These are phyloP conservation scores for Bipolaris zeicola DNA, from an alignment of 2,329 filamentous ascomycete species.

Conservation along the genomic window DNA sequence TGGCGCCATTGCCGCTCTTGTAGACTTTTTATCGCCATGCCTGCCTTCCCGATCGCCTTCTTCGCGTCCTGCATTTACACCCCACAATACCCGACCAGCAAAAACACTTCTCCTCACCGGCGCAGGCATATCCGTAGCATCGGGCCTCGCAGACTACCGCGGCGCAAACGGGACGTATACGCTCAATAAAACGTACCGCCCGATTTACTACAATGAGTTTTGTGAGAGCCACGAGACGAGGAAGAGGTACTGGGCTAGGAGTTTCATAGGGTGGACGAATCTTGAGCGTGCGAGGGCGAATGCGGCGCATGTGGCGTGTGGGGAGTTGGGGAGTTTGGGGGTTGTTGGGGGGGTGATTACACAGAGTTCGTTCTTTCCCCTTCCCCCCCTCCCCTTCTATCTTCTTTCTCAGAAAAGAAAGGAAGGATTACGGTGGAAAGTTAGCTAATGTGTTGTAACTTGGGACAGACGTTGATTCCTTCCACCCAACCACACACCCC, in stretches of 20 bases:
- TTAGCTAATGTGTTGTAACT: too few relatives aligned
- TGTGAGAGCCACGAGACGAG: constrained; percentile 77
- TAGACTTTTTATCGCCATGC: constrained; percentile 70
- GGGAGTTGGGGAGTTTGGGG: constrained; percentile 72
- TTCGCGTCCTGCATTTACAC: constrained; percentile 8
- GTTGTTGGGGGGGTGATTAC: constrained; percentile 80
- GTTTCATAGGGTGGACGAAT: constrained; percentile 89
- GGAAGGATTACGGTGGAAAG: too few relatives aligned
- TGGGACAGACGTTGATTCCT: constrained; percentile 79
- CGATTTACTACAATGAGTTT: constrained; percentile 94
- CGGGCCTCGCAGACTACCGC: constrained; percentile 90
- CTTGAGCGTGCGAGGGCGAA: constrained; percentile 82
- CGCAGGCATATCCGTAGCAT: constrained; percentile 91
- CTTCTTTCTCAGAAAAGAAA: too few relatives aligned
- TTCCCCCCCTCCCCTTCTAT: too few relatives aligned
- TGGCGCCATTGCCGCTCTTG: constrained; percentile 78
- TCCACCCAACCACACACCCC: constrained; percentile 81
- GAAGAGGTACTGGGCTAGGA: constrained; percentile 94
- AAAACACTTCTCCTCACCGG: constrained; percentile 74
- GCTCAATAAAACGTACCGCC: constrained; percentile 85
- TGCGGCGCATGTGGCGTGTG: constrained; percentile 75
- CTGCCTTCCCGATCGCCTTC: neutral
- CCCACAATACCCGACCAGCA: constrained; percentile 52
- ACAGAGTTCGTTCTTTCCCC: constrained; percentile 62
- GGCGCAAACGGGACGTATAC: constrained; percentile 90